phyloP scores from a whole-genome alignment of 768 basidiomycete species.

The Pulveroboletus sp. region DNA sequence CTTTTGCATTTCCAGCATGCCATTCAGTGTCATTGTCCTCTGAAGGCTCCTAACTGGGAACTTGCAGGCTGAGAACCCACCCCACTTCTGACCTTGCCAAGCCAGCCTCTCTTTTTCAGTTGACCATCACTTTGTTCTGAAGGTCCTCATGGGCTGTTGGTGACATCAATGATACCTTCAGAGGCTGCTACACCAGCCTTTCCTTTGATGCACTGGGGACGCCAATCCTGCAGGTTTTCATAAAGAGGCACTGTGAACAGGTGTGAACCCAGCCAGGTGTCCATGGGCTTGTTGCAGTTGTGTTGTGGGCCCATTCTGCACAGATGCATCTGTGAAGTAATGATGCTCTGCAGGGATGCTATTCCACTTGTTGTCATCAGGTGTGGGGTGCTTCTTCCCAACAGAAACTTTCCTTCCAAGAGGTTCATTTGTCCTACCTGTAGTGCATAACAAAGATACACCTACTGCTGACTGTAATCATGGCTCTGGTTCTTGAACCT shows the following conservation, averaged over 20 bases:
- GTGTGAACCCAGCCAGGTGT: conserved; percentile 68
- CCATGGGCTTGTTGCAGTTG: conserved; percentile 56
- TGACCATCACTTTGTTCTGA: conserved; percentile 19
- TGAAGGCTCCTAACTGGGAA: conserved; percentile 19
- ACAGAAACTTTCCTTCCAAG: conserved; percentile 36
- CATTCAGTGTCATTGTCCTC: conserved; percentile 29
- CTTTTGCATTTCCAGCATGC: no score
- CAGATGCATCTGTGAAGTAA: conserved; percentile 37
- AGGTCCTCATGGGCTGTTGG: conserved; percentile 54
- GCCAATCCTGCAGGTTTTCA: conserved; percentile 33
- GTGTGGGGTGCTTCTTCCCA: conserved; percentile 70
- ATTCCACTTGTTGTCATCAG: conserved; percentile 69
- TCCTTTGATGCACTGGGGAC: conserved; percentile 48
- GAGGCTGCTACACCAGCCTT: no score
- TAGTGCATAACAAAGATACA: conserved; percentile 43
- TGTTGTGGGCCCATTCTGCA: conserved; percentile 46
- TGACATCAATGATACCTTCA: conserved; percentile 51
- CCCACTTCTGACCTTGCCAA: conserved; percentile 64
- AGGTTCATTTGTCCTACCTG: conserved; percentile 36
- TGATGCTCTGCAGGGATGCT: conserved; percentile 66
- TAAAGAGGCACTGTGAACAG: conserved; percentile 48
- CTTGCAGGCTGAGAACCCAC: conserved; percentile 16
- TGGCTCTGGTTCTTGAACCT: conserved; percentile 55
- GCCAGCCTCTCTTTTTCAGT: conserved; percentile 59
- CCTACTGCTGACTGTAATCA: conserved; percentile 12